Evolutionary conservation across 306 rosid species (phyloP).

Genomic region (Neltuma alba): DNA sequence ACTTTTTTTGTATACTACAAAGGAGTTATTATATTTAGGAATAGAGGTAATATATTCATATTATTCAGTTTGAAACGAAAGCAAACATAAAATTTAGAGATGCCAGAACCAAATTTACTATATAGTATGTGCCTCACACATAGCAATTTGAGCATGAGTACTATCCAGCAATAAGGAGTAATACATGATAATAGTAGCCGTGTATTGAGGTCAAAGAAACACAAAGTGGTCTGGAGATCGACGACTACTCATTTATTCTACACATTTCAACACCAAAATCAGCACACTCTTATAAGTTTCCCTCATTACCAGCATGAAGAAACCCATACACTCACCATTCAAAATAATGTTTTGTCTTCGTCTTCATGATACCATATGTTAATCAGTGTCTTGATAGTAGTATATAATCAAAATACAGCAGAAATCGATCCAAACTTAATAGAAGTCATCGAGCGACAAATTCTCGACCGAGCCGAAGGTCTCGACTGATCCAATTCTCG

Average conservation of each 20-base stretch:
- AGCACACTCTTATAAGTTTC: conserved; percentile 23
- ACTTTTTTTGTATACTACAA: too few species aligned
- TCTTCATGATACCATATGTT: conserved; percentile 29
- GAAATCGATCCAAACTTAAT: conserved; percentile 35
- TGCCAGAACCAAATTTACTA: neutral
- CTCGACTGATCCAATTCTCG: conserved; percentile 68
- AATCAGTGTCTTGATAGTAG: conserved; percentile 9
- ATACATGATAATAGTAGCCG: conserved; percentile 40
- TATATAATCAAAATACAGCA: conserved; percentile 5
- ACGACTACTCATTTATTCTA: conserved; percentile 48
- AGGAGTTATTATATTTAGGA: too few species aligned
- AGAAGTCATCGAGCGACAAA: conserved; percentile 85
- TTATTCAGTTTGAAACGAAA: too few species aligned
- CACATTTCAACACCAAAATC: conserved; percentile 31
- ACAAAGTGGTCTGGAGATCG: conserved; percentile 36
- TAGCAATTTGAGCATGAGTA: neutral
- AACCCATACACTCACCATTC: neutral
- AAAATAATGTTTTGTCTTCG: neutral
- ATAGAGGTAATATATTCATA: too few species aligned
- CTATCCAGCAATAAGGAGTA: conserved; percentile 35
- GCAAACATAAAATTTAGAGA: neutral
- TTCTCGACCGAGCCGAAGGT: conserved; percentile 83
- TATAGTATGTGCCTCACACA: neutral
- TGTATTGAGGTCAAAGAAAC: conserved; percentile 29
- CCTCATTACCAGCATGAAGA: conserved; percentile 33